These are phyloP conservation scores for Lactarius tabidus DNA, from an alignment of 768 basidiomycete species.

Conservation along the genomic window DNA sequence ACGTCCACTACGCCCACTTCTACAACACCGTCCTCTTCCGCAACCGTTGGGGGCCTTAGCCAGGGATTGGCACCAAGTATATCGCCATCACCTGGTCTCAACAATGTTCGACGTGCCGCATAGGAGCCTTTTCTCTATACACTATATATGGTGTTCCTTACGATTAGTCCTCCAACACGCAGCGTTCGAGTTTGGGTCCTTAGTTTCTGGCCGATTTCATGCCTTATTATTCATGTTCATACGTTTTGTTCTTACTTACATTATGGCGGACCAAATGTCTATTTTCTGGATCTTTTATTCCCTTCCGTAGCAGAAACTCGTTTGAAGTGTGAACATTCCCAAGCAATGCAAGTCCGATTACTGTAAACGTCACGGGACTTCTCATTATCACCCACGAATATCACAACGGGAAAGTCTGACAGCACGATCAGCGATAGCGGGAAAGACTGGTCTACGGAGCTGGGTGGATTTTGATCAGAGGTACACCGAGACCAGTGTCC, in stretches of 20 bases:
- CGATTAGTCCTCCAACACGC: not conserved
- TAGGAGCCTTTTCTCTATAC: not conserved
- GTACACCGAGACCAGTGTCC: not conserved
- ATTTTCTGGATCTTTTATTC: not conserved
- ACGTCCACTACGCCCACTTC: not conserved
- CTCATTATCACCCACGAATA: slow-evolving; percentile 1
- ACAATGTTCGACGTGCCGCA: not conserved
- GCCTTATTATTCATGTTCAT: not conserved
- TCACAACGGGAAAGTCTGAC: not conserved
- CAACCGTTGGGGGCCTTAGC: too few species aligned
- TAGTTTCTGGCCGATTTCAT: not conserved
- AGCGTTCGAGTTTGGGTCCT: not conserved
- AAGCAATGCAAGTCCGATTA: too few species aligned
- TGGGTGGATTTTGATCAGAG: not conserved
- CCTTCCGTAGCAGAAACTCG: not conserved
- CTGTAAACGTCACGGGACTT: too few species aligned
- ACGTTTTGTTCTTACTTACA: not conserved
- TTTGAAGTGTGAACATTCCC: too few species aligned
- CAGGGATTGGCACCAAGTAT: not conserved
- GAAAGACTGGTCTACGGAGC: not conserved
- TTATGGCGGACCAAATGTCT: not conserved
- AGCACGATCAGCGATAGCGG: not conserved
- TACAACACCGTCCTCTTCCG: too few species aligned
- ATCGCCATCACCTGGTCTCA: not conserved
- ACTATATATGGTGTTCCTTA: not conserved